Evolutionary conservation across 2,329 filamentous ascomycete genomes (phyloP), one percentile per base, ranked within the genome.

Genomic region (Septoria linicola): DNA sequence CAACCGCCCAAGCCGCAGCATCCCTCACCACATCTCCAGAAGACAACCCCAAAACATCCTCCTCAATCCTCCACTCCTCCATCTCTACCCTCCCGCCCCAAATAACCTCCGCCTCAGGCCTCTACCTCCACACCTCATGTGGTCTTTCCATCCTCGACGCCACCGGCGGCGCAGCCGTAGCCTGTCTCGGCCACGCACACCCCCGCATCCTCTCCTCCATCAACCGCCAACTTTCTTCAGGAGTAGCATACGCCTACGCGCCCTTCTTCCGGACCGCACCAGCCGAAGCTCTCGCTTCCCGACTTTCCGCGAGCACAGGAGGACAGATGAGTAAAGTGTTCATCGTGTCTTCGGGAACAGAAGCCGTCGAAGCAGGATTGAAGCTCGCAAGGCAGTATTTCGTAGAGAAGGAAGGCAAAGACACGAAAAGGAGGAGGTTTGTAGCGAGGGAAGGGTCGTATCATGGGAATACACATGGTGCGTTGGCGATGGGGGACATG

Each of bases 111-210:
- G 79, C 73, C 4, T 65, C 72, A 42, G 78, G 76, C 5, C 73
- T 74, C 57, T 78, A 76, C 54, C 65, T 81, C 21, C 68, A 70
- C 31, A 70, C 80, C 0, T 67, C 72, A 50, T 71, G 73, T 2
- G 83, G 82, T 1, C 73, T 75, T 5, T 72, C 70, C 25, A 77
- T 92, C 41, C 76, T 89, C 8, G 87, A 92, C 65, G 83, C 81
- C 1, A 86, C 83, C 11, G 80, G 83, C 30, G 88, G 88, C 17
- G 84, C 87, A 3, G 85, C 83, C 19, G 86, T 89, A 2, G 76
- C 81, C 4, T 84, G 82, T 62, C 71, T 91, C 6, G 88, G 87
- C 7, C 83, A 88, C 60, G 45, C 43, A 34, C 53, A 61, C 36
- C 40, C 53, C 4, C 49, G 54, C 37, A 79, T 90, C n/a, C 73